Evolutionary conservation across 2,329 filamentous ascomycete genomes (phyloP), one percentile per base, ranked within the genome.

Genomic region (Fusarium nisikadoi): DNA sequence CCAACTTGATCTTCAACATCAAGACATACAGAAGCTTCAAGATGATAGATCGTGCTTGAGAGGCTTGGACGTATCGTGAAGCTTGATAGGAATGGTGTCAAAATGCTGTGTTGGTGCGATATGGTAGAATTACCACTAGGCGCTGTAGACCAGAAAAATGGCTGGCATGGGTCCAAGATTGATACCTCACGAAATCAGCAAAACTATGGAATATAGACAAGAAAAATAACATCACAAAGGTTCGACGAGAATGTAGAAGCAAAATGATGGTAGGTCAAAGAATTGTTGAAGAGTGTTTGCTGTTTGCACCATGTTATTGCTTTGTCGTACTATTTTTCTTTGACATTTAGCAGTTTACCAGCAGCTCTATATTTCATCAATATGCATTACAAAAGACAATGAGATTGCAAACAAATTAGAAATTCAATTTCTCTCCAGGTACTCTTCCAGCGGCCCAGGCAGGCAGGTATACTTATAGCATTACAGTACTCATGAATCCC

Each of bases 251-350:
- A 2, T 27, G 7, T 4, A 3, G 42, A 8, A 17, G n/a, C 19
- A 29, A 17, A 31, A n/a, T 11, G 10, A 3, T 8, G 8, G 25
- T 6, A 10, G 12, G 47, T 12, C 13, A 36, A 53, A 43, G n/a
- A 65, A 31, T n/a, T 33, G 23, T 54, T 17, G 46, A 25, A 7
- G 41, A 59, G 52, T 70, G 52, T 70, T 70, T 70, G 65, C 10
- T 36, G 29, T 27, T 47, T 49, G 49, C 47, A 70, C 49, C 29
- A 8, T 38, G 20, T 29, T 9, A 35, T 27, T 23, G 23, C 31
- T 45, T 69, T 70, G 17, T 49, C 25, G 33, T n/a, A 8, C 23
- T 9, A 41, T 58, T 25, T 27, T 55, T 41, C n/a, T 53, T 54
- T 43, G 19, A 25, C n/a, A 27, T 42, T 23, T 5, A 35, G 19